Evolutionary conservation across 345 rosid species (phyloP).

Genomic region (Murraya paniculata): DNA sequence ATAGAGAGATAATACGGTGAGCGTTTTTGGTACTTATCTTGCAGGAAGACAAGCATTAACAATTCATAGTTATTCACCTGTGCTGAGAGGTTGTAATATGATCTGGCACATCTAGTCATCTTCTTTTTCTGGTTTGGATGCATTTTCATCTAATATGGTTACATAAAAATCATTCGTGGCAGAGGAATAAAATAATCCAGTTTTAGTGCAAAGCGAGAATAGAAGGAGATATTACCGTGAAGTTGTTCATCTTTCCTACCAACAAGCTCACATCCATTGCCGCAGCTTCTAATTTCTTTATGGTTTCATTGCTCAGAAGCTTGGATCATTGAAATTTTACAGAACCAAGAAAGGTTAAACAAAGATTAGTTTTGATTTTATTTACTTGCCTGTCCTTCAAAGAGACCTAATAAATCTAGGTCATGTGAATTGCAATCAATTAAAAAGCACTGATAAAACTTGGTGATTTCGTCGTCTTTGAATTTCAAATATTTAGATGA

Average conservation of each 20-base stretch:
- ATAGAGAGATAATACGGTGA: slow-evolving; percentile 12
- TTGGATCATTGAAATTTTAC: slow-evolving; percentile 39
- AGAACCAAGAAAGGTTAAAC: slow-evolving; percentile 1
- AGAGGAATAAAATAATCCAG: neutral
- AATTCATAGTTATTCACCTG: slow-evolving; percentile 40
- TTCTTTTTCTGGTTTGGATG: slow-evolving; percentile 51
- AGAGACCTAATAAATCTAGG: slow-evolving; percentile 89
- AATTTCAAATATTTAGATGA: slow-evolving; percentile 16
- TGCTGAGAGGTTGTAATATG: slow-evolving; percentile 70
- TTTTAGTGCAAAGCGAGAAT: slow-evolving; percentile 4
- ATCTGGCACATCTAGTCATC: slow-evolving; percentile 51
- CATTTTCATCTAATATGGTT: slow-evolving; percentile 61
- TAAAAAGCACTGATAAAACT: slow-evolving; percentile 88
- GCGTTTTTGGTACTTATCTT: neutral
- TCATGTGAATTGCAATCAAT: slow-evolving; percentile 88
- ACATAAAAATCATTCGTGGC: neutral
- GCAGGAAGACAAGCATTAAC: neutral
- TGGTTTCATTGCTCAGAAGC: slow-evolving; percentile 61
- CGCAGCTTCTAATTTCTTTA: slow-evolving; percentile 82
- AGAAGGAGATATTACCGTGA: slow-evolving; percentile 40
- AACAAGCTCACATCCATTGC: slow-evolving; percentile 61
- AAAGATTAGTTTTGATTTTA: slow-evolving; percentile 3
- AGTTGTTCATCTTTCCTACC: slow-evolving; percentile 52
- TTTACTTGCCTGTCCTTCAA: slow-evolving; percentile 66
- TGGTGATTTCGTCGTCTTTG: slow-evolving; percentile 44